Evolutionary conservation across 2,329 filamentous ascomycete genomes (phyloP).

Genomic region (Knoxdaviesia capensis): DNA sequence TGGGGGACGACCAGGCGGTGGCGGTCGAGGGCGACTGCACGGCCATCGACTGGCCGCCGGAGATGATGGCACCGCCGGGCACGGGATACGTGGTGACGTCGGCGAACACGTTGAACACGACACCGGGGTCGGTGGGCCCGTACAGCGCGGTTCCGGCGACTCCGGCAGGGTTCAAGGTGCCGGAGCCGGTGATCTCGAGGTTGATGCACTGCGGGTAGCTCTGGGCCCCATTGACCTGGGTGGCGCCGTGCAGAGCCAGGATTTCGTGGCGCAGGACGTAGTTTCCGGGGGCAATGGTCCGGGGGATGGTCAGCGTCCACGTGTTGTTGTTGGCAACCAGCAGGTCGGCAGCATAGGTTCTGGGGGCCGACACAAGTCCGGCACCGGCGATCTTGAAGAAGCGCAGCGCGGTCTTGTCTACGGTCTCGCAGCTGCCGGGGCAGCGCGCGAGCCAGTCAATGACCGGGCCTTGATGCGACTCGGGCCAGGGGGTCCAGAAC

Average conservation of each 20-base stretch:
- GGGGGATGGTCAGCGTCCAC: constrained; percentile 15
- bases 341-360: constrained; percentile 16
- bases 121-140: constrained; percentile 33
- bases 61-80: constrained; percentile 15
- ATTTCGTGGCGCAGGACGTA: constrained; percentile 32
- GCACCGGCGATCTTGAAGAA: constrained; percentile 44
- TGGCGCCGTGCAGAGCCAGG: constrained; percentile 23
- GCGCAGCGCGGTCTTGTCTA: constrained; percentile 29
- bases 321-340: constrained; percentile 19
- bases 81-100: constrained; percentile 12
- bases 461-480: constrained; percentile 29
- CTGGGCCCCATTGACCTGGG: constrained; percentile 21
- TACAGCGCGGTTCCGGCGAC: constrained; percentile 21
- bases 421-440: constrained; percentile 31
- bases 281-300: constrained; percentile 13
- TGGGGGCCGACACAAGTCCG: constrained; percentile 25
- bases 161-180: constrained; percentile 17
- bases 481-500: constrained; percentile 21
- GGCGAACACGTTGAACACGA: constrained; percentile 37
- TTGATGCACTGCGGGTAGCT: constrained; percentile 30
- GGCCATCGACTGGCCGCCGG: constrained; percentile 2
- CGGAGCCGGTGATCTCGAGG: constrained; percentile 20
- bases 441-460: constrained; percentile 43
- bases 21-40: not conserved
- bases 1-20: not conserved